Base-by-base conservation (phyloP, 441 rosid genomes). In the Erysimum cheiri region DNA sequence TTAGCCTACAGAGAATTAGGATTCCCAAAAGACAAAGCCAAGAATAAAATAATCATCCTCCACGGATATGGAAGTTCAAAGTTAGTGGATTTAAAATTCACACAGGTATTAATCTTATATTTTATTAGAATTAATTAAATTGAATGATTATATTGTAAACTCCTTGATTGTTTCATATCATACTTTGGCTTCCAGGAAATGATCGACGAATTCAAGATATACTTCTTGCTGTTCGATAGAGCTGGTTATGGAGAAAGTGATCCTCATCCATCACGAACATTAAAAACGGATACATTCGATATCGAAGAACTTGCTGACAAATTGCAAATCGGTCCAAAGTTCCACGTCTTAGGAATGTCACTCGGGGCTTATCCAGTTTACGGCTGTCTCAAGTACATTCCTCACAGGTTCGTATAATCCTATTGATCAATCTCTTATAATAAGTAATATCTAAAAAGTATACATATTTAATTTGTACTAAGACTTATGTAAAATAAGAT, bases 171-270 rank as follows among this genome's bases (percentile, higher is more conserved):
- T 36, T 28, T 39, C 48, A 36, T 40, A 9, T 24, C 8, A 57
- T 17, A 22, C 6, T 73, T 52, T 74, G 49, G 52, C 47, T 69
- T 78, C 22, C 72, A 88, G 88, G 91, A 83, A 32, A 76, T 83
- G 67, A 69, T 80, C 15, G 85, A 85, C 22, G 85, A 91, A 69
- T 64, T 79, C 24, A 73, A 85, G 64, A 72, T 89, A 65, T 91
- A 83, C 66, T 58, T 91, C 56, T 77, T 91, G 35, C 60, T 71
- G 28, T 91, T 84, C 50, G 98, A 93, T 71, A 75, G 98, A 74
- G 90, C 97, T 26, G 98, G 97, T 31, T 91, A 93, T 70, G 92
- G 97, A 36, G 96, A 87, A 73, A 91, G 98, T 54, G 96, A 91
- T 73, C 84, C 83, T 17, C 53, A 89, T 71, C 88, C 89, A 49